phyloP scores from a whole-genome alignment of 2,329 filamentous ascomycete genomes.

The Trichoderma sp. region DNA sequence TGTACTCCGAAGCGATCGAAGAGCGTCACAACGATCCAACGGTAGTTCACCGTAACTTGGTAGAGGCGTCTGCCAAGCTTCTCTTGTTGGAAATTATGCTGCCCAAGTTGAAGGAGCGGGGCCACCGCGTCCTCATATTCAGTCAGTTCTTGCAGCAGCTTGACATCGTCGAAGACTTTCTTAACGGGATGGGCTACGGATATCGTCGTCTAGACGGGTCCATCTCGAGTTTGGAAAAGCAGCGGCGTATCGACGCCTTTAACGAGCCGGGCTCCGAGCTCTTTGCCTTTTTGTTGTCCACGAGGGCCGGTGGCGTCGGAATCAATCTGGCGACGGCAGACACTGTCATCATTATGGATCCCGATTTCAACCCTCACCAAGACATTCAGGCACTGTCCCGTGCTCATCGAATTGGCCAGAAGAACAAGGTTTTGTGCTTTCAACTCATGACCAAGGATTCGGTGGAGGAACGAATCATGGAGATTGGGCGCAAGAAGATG shows the following conservation, averaged over 20 bases:
- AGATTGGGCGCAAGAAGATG: slow-evolving; percentile 95
- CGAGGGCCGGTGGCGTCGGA: slow-evolving; percentile 90
- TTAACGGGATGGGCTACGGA: slow-evolving; percentile 70
- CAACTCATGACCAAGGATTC: slow-evolving; percentile 88
- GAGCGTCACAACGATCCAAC: slow-evolving; percentile 67
- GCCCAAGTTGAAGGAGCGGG: slow-evolving; percentile 80
- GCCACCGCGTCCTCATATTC: slow-evolving; percentile 91
- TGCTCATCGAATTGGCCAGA: slow-evolving; percentile 94
- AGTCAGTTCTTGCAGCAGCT: slow-evolving; percentile 92
- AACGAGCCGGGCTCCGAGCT: slow-evolving; percentile 81
- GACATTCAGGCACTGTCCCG: slow-evolving; percentile 94
- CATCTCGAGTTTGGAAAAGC: slow-evolving; percentile 80
- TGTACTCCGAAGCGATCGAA: slow-evolving; percentile 89
- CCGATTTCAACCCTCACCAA: slow-evolving; percentile 97
- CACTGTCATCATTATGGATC: slow-evolving; percentile 96
- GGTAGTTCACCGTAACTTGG: slow-evolving; percentile 74
- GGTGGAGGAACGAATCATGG: slow-evolving; percentile 93
- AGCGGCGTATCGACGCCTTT: slow-evolving; percentile 90
- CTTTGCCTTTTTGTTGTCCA: slow-evolving; percentile 92
- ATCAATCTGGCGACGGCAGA: slow-evolving; percentile 97
- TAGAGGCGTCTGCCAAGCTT: slow-evolving; percentile 90
- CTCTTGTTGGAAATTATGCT: slow-evolving; percentile 82
- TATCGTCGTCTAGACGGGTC: slow-evolving; percentile 86
- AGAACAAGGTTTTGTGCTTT: slow-evolving; percentile 93
- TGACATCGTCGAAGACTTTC: slow-evolving; percentile 88